A percentile compares a stretch with the other conserved stretches of the same genome.
These are phyloP conservation scores for Acanthamoeba lugdunensis DNA, from an alignment of 208 protist species.

Conservation along the genomic window DNA sequence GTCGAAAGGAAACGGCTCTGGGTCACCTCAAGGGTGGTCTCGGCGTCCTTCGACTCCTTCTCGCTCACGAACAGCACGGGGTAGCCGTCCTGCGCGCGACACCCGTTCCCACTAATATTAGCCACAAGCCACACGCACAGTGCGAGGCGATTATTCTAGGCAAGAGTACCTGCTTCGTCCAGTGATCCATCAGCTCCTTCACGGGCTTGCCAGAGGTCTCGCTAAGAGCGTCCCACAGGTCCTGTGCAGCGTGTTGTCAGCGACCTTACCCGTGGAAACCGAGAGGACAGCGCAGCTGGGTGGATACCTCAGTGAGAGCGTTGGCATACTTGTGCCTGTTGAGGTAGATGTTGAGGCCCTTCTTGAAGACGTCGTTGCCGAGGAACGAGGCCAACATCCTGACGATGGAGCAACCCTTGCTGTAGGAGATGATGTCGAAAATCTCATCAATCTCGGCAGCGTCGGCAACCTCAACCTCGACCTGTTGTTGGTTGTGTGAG, in stretches of 20 bases:
- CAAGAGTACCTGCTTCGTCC: slow-evolving; percentile 92
- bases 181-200: slow-evolving; percentile 91
- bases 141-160: too few relatives aligned
- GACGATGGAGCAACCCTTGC: slow-evolving; percentile 79
- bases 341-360: slow-evolving; percentile 93
- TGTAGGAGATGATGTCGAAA: slow-evolving; percentile 83
- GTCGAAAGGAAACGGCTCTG: slow-evolving; percentile 42
- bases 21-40: slow-evolving; percentile 22
- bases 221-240: slow-evolving; percentile 94
- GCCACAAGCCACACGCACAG: background rate
- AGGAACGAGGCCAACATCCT: slow-evolving; percentile 82
- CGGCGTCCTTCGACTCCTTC: background rate
- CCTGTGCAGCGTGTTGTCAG: slow-evolving; percentile 86
- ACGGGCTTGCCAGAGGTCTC: slow-evolving; percentile 89
- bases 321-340: slow-evolving; percentile 92
- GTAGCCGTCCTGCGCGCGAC: slow-evolving; percentile 53
- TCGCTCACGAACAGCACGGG: slow-evolving; percentile 72
- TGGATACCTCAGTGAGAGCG: slow-evolving; percentile 93
- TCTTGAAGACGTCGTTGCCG: slow-evolving; percentile 90
- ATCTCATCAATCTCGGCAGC: slow-evolving; percentile 89
- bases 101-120: background rate
- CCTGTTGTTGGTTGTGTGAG: slow-evolving; percentile 14
- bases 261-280: slow-evolving; percentile 36
- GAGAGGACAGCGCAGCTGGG: slow-evolving; percentile 86
- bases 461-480: slow-evolving; percentile 94